These are phyloP conservation scores for Candida lessepsii DNA, from an alignment of 805 yeast species.

Conservation along the genomic window DNA sequence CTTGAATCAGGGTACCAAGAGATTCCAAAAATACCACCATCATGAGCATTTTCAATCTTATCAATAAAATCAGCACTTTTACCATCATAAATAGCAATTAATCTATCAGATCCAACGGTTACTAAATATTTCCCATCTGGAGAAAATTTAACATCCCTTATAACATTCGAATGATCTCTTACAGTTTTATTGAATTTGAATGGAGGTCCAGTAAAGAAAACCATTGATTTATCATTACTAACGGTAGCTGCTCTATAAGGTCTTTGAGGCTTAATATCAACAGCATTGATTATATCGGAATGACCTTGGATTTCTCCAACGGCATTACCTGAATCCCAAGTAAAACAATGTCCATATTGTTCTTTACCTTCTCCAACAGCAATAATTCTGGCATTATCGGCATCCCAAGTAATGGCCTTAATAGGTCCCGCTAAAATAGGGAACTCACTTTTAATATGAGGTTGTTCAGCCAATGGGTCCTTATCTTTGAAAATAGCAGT, in stretches of 20 bases:
- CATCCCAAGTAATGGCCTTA: conserved; percentile 88
- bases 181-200: conserved; percentile 77
- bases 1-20: conserved; percentile 61
- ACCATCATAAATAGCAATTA: conserved; percentile 79
- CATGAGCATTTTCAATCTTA: conserved; percentile 54
- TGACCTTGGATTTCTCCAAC: conserved; percentile 96
- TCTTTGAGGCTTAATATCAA: conserved; percentile 77
- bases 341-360: conserved; percentile 86
- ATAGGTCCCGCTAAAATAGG: conserved; percentile 78
- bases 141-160: conserved; percentile 78
- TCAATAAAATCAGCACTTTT: conserved; percentile 72
- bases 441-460: conserved; percentile 68
- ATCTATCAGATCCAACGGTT: conserved; percentile 83
- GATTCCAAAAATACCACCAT: conserved; percentile 79
- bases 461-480: conserved; percentile 32
- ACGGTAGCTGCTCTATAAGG: conserved; percentile 94
- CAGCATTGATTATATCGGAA: conserved; percentile 77
- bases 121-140: conserved; percentile 75
- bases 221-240: conserved; percentile 82
- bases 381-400: conserved; percentile 78
- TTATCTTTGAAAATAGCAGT: conserved; percentile 28
- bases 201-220: conserved; percentile 90
- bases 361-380: conserved; percentile 96
- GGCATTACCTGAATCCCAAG: conserved; percentile 95
- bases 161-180: conserved; percentile 75